Evolutionary conservation across 2,329 filamentous ascomycete species (phyloP).

Genomic region (Waltergamsia citrina): DNA sequence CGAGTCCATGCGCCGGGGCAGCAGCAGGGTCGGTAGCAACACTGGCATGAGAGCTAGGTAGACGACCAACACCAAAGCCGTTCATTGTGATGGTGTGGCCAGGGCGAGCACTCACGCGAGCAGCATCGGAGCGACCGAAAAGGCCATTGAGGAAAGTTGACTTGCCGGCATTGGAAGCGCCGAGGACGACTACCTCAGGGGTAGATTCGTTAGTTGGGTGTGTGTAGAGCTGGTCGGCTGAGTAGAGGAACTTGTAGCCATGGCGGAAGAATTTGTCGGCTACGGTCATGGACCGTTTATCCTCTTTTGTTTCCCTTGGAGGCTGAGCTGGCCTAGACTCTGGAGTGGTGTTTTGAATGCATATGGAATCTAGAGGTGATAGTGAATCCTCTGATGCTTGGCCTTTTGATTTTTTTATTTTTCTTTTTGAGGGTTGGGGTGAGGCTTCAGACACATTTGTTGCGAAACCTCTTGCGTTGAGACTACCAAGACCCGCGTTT

Average conservation of each 20-base stretch:
- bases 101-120: conserved; percentile 38
- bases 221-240: conserved; percentile 35
- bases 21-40: no score
- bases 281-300: conserved; percentile 13
- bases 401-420: not conserved
- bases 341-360: not conserved
- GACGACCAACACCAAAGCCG: conserved; percentile 42
- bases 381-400: not conserved
- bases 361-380: conserved; percentile 1
- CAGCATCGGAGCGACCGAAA: conserved; percentile 38
- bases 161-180: conserved; percentile 84
- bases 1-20: conserved; percentile 33
- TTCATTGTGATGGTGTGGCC: conserved; percentile 47
- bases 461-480: no score
- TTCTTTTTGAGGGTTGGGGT: no score
- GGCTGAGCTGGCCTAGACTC: not conserved
- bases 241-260: conserved; percentile 34
- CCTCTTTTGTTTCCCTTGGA: conserved; percentile 7
- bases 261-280: conserved; percentile 22
- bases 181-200: conserved; percentile 65
- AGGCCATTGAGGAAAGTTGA: conserved; percentile 82
- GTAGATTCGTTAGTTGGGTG: conserved; percentile 40
- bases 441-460: no score
- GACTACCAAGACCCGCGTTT: no score
- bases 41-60: conserved; percentile 6